Evolutionary conservation across 176 grass and related monocot genomes (phyloP).

Genomic region (sorghum (Sorghum bicolor)): Sorghum_bicolor_NCBIv3 NC_012877.2:26501-27000

Average conservation of each 20-base stretch:
- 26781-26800: background rate
- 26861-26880: too few species aligned
- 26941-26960: too few species aligned
- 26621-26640: background rate
- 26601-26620: background rate
- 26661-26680: background rate
- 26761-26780: too few species aligned
- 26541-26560: background rate
- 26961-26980: too few species aligned
- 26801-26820: background rate
- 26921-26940: too few species aligned
- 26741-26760: background rate
- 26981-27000: too few species aligned
- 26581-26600: background rate
- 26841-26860: too few species aligned
- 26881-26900: too few species aligned
- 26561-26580: background rate
- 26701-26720: too few species aligned
- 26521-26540: background rate
- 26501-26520: background rate
- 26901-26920: too few species aligned
- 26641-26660: too few species aligned
- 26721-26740: background rate
- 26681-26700: too few species aligned
- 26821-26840: background rate